phyloP scores from a whole-genome alignment of 1,284 basidiomycete species.

The Entoloma clypeatum region DNA sequence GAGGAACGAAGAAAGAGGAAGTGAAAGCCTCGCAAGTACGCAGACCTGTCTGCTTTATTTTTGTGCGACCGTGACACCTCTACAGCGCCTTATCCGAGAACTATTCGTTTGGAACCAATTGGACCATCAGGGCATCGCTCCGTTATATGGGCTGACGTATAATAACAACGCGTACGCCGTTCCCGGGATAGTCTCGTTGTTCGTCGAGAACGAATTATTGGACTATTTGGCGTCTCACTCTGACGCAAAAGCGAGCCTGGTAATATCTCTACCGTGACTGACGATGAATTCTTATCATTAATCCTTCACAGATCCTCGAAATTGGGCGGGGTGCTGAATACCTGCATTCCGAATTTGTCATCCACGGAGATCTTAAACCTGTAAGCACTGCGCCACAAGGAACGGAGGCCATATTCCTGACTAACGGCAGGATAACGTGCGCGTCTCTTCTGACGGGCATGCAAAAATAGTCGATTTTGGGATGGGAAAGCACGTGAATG shows the following conservation, averaged over 20 bases:
- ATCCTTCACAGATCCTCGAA: conserved; percentile 38
- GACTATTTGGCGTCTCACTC: not conserved
- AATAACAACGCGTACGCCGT: too few species aligned
- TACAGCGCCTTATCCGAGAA: too few species aligned
- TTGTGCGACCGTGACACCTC: not conserved
- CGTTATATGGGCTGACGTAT: too few species aligned
- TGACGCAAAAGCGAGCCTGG: not conserved
- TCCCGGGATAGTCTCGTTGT: not conserved
- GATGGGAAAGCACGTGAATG: not conserved
- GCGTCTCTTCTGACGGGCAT: conserved; percentile 46
- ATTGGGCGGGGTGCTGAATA: conserved; percentile 51
- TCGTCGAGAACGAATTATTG: not conserved
- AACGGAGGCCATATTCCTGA: conserved; percentile 4
- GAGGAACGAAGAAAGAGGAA: not conserved
- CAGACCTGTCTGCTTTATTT: too few species aligned
- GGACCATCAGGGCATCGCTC: too few species aligned
- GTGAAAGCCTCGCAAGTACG: not conserved
- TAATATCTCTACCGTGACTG: not conserved
- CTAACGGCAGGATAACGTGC: conserved; percentile 46
- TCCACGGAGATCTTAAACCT: conserved; percentile 58
- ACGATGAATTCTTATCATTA: not conserved
- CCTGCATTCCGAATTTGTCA: conserved; percentile 48
- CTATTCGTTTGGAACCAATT: too few species aligned
- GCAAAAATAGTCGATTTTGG: conserved; percentile 24
- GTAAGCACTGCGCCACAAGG: conserved; percentile 28